phyloP scores from a whole-genome alignment of 768 basidiomycete species.

The Amanita pseudoporphyria region DNA sequence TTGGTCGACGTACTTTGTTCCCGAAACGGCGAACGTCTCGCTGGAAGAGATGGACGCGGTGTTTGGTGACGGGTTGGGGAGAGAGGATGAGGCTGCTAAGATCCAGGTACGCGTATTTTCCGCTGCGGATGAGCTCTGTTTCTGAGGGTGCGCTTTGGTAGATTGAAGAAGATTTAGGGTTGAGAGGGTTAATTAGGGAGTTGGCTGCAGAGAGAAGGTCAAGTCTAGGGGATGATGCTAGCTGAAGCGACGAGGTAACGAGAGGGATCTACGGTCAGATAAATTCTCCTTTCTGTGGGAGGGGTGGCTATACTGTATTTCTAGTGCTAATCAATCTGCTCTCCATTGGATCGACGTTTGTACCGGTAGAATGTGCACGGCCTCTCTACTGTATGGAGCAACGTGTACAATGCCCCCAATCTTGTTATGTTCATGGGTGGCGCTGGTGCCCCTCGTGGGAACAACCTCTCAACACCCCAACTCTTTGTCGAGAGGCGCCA shows the following conservation, averaged over 20 bases:
- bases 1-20: conserved; percentile 62
- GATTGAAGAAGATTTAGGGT: conserved; percentile 50
- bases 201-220: conserved; percentile 16
- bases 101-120: conserved; percentile 33
- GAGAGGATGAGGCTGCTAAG: conserved; percentile 41
- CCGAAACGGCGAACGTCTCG: conserved; percentile 70
- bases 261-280: background rate
- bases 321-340: too few species aligned
- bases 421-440: too few species aligned
- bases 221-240: too few species aligned
- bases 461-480: background rate
- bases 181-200: conserved; percentile 33
- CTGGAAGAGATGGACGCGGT: conserved; percentile 69
- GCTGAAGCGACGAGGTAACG: background rate
- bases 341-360: too few species aligned
- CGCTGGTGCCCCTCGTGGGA: too few species aligned
- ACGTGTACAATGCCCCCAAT: too few species aligned
- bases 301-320: background rate
- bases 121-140: background rate
- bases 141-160: conserved; percentile 13
- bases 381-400: too few species aligned
- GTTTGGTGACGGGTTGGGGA: conserved; percentile 50
- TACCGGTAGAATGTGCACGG: too few species aligned
- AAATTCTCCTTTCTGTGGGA: background rate
- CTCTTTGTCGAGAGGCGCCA: background rate